These are phyloP conservation scores for Fusarium hostae DNA, from an alignment of 2,329 filamentous ascomycete genomes.

Conservation along the genomic window DNA sequence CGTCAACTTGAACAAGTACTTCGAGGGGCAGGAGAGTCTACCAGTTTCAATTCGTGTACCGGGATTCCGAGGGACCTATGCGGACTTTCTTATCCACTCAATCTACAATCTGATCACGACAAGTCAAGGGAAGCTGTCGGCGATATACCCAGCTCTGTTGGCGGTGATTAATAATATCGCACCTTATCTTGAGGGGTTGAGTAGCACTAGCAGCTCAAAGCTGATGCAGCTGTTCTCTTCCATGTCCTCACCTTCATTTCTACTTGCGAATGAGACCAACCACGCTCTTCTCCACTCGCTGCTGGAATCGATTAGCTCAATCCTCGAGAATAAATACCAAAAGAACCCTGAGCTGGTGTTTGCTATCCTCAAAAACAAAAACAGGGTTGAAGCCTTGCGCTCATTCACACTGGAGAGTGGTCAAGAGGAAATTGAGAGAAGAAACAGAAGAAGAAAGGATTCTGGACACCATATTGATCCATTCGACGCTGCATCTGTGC, in stretches of 20 bases:
- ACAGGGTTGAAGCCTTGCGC: conserved; percentile 84
- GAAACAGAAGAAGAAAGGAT: conserved; percentile 77
- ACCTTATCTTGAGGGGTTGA: conserved; percentile 82
- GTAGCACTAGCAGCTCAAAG: conserved; percentile 79
- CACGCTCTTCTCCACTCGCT: conserved; percentile 83
- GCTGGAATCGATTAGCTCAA: conserved; percentile 88
- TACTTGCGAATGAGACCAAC: conserved; percentile 92
- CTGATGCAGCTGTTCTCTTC: conserved; percentile 88
- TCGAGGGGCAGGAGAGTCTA: conserved; percentile 88
- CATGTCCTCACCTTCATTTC: conserved; percentile 92
- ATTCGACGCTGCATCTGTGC: conserved; percentile 60
- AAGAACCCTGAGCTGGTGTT: conserved; percentile 86
- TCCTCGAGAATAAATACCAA: conserved; percentile 87
- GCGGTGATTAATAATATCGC: conserved; percentile 95
- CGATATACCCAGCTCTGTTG: conserved; percentile 90
- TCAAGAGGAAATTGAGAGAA: conserved; percentile 88
- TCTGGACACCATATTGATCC: conserved; percentile 61
- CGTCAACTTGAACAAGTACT: conserved; percentile 86
- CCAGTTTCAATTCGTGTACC: conserved; percentile 83
- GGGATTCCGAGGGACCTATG: conserved; percentile 89
- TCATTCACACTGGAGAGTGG: conserved; percentile 92
- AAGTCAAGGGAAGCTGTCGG: conserved; percentile 88
- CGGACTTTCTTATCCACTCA: conserved; percentile 94
- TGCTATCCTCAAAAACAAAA: conserved; percentile 80
- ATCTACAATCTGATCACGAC: conserved; percentile 92